These are phyloP conservation scores for Scolecobasidium constrictum DNA, from an alignment of 2,329 filamentous ascomycete genomes.

Conservation along the genomic window DNA sequence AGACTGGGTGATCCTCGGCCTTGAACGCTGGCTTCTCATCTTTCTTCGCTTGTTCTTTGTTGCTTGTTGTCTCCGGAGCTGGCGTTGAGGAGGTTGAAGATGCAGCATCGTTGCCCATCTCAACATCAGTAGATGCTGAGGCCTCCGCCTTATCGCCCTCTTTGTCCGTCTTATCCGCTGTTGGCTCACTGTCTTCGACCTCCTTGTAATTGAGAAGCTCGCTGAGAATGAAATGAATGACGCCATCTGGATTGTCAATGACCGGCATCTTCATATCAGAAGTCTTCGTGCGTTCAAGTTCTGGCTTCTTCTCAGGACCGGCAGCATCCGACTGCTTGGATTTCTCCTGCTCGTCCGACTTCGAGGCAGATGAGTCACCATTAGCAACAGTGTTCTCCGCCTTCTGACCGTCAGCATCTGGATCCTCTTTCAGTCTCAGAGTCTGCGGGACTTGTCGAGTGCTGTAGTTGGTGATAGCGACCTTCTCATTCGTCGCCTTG, in stretches of 20 bases:
- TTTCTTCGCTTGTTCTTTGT: slow-evolving; percentile 38
- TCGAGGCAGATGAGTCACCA: slow-evolving; percentile 13
- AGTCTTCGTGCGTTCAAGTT: slow-evolving; percentile 54
- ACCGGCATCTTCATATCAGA: slow-evolving; percentile 68
- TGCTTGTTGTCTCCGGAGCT: slow-evolving; percentile 7
- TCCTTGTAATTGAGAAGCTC: slow-evolving; percentile 88
- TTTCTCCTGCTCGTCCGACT: slow-evolving; percentile 15
- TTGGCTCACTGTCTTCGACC: slow-evolving; percentile 71
- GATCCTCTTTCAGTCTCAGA: slow-evolving; percentile 41
- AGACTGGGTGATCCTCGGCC: slow-evolving; percentile 85
- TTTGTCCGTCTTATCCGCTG: slow-evolving; percentile 29
- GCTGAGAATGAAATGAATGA: slow-evolving; percentile 87
- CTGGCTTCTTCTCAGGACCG: slow-evolving; percentile 40
- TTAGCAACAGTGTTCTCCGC: slow-evolving; percentile 19
- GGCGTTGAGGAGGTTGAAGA: slow-evolving; percentile 27
- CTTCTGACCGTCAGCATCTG: slow-evolving; percentile 17
- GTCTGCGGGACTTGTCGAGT: slow-evolving; percentile 40
- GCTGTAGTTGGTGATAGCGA: slow-evolving; percentile 60
- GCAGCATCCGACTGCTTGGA: slow-evolving; percentile 12
- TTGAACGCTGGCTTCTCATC: slow-evolving; percentile 68
- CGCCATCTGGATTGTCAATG: slow-evolving; percentile 86
- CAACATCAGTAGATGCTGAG: slow-evolving; percentile 29
- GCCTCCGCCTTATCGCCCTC: slow-evolving; percentile 20
- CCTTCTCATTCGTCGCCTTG: slow-evolving; percentile 72
- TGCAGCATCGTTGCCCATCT: slow-evolving; percentile 31